A percentile compares a stretch with the other conserved stretches of the same genome.
phyloP scores from a whole-genome alignment of 169 alveolate genomes.

The Plasmodium falciparum region DNA sequence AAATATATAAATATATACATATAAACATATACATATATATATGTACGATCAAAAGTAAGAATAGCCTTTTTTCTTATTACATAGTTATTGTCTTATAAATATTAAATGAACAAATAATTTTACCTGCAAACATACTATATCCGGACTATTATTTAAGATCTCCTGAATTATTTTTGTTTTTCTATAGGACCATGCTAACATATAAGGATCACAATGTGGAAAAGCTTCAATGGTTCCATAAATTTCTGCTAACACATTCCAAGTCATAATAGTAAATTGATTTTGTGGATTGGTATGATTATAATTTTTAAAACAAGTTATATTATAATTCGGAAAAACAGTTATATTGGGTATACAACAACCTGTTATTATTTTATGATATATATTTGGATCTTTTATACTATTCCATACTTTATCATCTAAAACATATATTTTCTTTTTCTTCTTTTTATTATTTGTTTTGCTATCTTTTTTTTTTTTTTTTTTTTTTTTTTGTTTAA shows the following conservation, averaged over 20 bases:
- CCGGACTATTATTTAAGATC: conserved; percentile 83
- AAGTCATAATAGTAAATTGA: conserved; percentile 81
- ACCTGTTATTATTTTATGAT: conserved; percentile 80
- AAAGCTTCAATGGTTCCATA: conserved; percentile 86
- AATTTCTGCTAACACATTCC: conserved; percentile 87
- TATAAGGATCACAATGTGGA: conserved; percentile 89
- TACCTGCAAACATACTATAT: conserved; percentile 84
- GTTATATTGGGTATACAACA: conserved; percentile 83
- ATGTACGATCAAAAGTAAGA: no score
- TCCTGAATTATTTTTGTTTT: conserved; percentile 86
- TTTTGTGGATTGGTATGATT: conserved; percentile 26
- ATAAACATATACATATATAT: no score
- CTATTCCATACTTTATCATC: conserved; percentile 74
- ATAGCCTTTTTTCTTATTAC: no score
- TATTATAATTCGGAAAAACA: conserved; percentile 41
- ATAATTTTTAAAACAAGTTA: conserved; percentile 55
- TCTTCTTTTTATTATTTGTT: conserved; percentile 24
- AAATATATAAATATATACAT: no score
- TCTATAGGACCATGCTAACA: conserved; percentile 88
- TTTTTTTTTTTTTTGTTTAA: background rate
- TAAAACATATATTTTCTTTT: conserved; percentile 61
- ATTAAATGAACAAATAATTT: background rate
- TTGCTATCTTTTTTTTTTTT: background rate
- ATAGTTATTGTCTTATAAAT: no score
- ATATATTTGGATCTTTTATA: conserved; percentile 76